Conservation (phyloP, 2,329 filamentous ascomycete species). For the Tolypocladium paradoxum region DNA sequence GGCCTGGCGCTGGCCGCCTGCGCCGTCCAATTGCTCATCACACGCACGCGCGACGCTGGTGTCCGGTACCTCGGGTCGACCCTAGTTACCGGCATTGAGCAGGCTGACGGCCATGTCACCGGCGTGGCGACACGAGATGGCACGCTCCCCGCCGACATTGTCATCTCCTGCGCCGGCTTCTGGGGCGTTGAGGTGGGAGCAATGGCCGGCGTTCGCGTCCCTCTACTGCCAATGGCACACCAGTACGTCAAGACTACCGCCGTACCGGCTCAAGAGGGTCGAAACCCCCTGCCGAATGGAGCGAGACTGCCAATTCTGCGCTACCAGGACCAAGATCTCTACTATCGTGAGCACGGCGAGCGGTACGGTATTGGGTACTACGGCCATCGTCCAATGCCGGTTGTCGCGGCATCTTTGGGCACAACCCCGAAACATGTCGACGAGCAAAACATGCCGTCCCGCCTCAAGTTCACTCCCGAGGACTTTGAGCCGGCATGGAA, state of each 20-base stretch:
- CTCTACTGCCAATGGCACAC: constrained; percentile 49
- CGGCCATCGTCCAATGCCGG: constrained; percentile 50
- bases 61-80: constrained; percentile 47
- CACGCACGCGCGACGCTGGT: constrained; percentile 44
- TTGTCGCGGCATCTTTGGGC: constrained; percentile 43
- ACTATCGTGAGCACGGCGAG: constrained; percentile 55
- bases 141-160: constrained; percentile 44
- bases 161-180: constrained; percentile 53
- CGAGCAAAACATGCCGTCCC: constrained; percentile 53
- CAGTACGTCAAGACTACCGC: constrained; percentile 53
- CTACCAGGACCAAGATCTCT: constrained; percentile 53
- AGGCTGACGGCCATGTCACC: constrained; percentile 36
- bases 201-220: constrained; percentile 47
- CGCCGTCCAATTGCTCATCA: constrained; percentile 51
- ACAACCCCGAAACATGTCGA: constrained; percentile 40
- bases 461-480: constrained; percentile 45
- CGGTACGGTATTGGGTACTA: constrained; percentile 54
- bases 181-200: constrained; percentile 56
- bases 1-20: constrained; percentile 49
- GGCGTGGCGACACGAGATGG: constrained; percentile 41
- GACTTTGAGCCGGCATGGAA: constrained; percentile 53
- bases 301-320: constrained; percentile 48
- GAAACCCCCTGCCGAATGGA: constrained; percentile 27
- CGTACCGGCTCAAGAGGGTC: constrained; percentile 31
- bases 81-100: constrained; percentile 45